phyloP scores from a whole-genome alignment of 768 basidiomycete genomes.

The Tulasnella sp. region DNA sequence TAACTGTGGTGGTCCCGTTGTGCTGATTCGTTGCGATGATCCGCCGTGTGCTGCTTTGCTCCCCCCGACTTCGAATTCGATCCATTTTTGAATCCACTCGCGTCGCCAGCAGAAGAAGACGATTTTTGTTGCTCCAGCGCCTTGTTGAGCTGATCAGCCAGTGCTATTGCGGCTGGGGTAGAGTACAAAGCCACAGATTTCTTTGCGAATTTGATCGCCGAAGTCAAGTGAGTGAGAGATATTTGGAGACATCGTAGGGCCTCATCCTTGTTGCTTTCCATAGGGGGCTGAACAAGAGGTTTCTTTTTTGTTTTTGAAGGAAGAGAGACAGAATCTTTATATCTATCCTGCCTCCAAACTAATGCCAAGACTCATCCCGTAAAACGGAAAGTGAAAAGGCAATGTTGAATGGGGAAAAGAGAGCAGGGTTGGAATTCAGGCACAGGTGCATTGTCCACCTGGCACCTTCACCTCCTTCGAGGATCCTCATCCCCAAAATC shows the following conservation, averaged over 20 bases:
- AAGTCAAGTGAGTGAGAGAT: conserved; percentile 60
- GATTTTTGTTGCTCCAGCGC: conserved; percentile 31
- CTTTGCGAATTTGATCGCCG: conserved; percentile 79
- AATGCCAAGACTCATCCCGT: no score
- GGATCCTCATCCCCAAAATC: no score
- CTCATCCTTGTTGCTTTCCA: conserved; percentile 67
- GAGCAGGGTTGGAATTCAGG: no score
- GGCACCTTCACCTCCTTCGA: no score
- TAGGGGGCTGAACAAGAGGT: neutral
- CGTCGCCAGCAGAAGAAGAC: conserved; percentile 25
- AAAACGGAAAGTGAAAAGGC: no score
- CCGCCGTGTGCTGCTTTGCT: conserved; percentile 57
- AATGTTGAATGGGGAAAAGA: no score
- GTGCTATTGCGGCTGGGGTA: conserved; percentile 59
- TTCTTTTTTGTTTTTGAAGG: neutral
- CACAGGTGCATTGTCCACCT: no score
- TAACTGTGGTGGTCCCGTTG: conserved; percentile 21
- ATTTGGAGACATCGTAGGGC: conserved; percentile 72
- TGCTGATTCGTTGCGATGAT: conserved; percentile 57
- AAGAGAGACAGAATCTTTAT: neutral
- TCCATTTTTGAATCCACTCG: conserved; percentile 27
- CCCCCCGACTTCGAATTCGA: conserved; percentile 31
- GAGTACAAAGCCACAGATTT: conserved; percentile 78
- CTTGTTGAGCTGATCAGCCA: conserved; percentile 54
- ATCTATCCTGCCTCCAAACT: neutral